Percentiles rank a stretch among this genome's conserved stretches.
These are phyloP conservation scores for Sphagnum fallax DNA, from an alignment of 228 moss, liverwort and hornwort species.

Conservation along the genomic window DNA sequence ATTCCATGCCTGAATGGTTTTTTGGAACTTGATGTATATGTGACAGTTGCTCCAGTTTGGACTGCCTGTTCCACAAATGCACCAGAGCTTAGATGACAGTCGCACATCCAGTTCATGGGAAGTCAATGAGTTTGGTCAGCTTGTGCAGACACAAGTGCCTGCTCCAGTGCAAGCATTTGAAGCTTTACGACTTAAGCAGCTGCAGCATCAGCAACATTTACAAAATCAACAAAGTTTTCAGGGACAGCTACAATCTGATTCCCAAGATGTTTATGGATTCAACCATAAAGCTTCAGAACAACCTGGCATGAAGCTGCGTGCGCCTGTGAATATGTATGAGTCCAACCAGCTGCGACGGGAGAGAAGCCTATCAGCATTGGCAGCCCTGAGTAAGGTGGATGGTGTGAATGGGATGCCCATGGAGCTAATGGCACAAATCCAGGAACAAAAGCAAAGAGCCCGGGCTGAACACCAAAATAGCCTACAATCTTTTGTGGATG, in stretches of 20 bases:
- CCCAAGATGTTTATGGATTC: slow-evolving; percentile 75
- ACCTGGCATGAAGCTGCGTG: slow-evolving; percentile 51
- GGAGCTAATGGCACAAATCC: background rate
- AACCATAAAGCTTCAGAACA: slow-evolving; percentile 38
- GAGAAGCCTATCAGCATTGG: background rate
- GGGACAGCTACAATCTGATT: slow-evolving; percentile 67
- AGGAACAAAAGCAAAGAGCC: background rate
- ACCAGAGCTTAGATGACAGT: slow-evolving; percentile 80
- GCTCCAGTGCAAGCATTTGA: slow-evolving; percentile 65
- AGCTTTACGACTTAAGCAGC: slow-evolving; percentile 54
- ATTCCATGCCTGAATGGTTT: no score
- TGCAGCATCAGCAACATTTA: slow-evolving; percentile 40
- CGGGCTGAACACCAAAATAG: background rate
- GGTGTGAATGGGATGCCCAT: background rate
- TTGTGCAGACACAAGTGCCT: slow-evolving; percentile 86
- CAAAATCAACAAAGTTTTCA: slow-evolving; percentile 22
- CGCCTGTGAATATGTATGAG: slow-evolving; percentile 73
- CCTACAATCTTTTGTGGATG: background rate
- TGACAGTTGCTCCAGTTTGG: slow-evolving; percentile 52
- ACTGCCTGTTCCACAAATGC: slow-evolving; percentile 51
- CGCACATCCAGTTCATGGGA: slow-evolving; percentile 96
- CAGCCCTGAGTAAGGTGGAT: background rate
- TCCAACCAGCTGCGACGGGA: slow-evolving; percentile 21
- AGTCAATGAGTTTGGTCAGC: slow-evolving; percentile 93
- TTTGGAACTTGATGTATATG: background rate